phyloP scores from a whole-genome alignment of 2,329 filamentous ascomycete species.

The Ceratocystis destructans region DNA sequence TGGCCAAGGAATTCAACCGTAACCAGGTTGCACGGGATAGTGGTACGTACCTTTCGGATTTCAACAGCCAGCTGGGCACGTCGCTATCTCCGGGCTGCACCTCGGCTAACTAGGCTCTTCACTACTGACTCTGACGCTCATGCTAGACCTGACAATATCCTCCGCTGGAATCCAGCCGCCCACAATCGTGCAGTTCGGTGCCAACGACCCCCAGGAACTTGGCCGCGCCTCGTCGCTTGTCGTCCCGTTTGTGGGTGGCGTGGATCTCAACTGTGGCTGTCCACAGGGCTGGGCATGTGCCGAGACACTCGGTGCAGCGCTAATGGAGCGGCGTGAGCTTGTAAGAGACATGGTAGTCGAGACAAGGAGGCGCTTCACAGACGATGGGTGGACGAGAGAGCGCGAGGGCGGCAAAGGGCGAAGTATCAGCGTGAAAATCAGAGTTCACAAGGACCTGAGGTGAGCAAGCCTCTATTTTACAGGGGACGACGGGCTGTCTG shows the following conservation, averaged over 20 bases:
- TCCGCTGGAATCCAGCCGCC: constrained; percentile 39
- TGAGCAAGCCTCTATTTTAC: constrained; percentile 21
- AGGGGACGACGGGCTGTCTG: not conserved
- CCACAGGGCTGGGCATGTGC: constrained; percentile 61
- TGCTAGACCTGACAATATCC: constrained; percentile 46
- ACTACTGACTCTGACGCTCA: not conserved
- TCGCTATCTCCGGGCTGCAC: not conserved
- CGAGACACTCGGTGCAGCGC: constrained; percentile 51
- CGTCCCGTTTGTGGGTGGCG: constrained; percentile 47
- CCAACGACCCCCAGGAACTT: constrained; percentile 47
- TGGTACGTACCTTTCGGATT: constrained; percentile 28
- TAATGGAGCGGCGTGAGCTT: constrained; percentile 51
- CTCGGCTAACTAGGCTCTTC: no score
- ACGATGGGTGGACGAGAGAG: constrained; percentile 40
- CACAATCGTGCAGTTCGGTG: constrained; percentile 55
- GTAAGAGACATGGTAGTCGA: constrained; percentile 52
- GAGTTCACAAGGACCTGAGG: constrained; percentile 51
- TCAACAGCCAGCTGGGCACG: not conserved
- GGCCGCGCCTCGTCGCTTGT: constrained; percentile 48
- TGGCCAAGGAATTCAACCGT: constrained; percentile 55
- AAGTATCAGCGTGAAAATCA: constrained; percentile 57
- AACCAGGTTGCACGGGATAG: constrained; percentile 45
- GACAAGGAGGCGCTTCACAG: constrained; percentile 37
- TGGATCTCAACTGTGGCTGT: constrained; percentile 61
- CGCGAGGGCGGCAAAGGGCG: constrained; percentile 33